Percentiles rank a stretch among this genome's conserved stretches.
Conservation (phyloP, 495 filamentous ascomycete species). For the Chaetomium fimeti region DNA sequence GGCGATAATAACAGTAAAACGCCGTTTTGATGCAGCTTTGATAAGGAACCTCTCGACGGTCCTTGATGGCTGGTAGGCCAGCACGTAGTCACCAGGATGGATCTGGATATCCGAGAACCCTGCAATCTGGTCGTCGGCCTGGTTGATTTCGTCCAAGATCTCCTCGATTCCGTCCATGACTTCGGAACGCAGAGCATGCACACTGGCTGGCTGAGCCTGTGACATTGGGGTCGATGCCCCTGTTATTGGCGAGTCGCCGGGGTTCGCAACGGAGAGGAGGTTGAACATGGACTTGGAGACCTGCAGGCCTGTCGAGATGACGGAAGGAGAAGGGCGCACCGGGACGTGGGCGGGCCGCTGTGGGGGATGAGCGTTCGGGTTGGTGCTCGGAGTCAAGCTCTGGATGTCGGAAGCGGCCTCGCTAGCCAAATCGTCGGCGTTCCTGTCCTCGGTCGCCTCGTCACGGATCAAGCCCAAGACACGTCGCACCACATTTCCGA, state of each 20-base stretch:
- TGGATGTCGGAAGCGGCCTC: constrained; percentile 39
- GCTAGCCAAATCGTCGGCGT: constrained; percentile 57
- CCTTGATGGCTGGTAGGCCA: constrained; percentile 75
- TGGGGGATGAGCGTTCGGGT: constrained; percentile 45
- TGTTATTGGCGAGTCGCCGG: constrained; percentile 36
- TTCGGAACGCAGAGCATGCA: constrained; percentile 73
- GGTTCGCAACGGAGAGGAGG: constrained; percentile 53
- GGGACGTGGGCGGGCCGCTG: constrained; percentile 34
- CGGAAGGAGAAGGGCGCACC: constrained; percentile 39
- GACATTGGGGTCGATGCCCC: constrained; percentile 48
- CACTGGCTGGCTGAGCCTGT: constrained; percentile 37
- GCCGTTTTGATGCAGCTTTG: constrained; percentile 77
- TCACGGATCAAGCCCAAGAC: constrained; percentile 89
- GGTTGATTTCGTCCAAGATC: constrained; percentile 84
- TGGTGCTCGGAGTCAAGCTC: constrained; percentile 45
- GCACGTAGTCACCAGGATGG: constrained; percentile 82
- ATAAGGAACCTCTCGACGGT: constrained; percentile 85
- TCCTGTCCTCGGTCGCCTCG: constrained; percentile 78
- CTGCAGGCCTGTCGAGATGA: constrained; percentile 56
- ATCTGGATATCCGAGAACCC: constrained; percentile 84
- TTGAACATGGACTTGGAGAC: constrained; percentile 75
- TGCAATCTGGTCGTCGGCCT: constrained; percentile 86
- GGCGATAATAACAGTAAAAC: constrained; percentile 82
- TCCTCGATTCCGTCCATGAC: constrained; percentile 85
- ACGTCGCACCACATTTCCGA: constrained; percentile 89